phyloP scores from a whole-genome alignment of 768 basidiomycete species.

The Leucocoprinus leucothites region DNA sequence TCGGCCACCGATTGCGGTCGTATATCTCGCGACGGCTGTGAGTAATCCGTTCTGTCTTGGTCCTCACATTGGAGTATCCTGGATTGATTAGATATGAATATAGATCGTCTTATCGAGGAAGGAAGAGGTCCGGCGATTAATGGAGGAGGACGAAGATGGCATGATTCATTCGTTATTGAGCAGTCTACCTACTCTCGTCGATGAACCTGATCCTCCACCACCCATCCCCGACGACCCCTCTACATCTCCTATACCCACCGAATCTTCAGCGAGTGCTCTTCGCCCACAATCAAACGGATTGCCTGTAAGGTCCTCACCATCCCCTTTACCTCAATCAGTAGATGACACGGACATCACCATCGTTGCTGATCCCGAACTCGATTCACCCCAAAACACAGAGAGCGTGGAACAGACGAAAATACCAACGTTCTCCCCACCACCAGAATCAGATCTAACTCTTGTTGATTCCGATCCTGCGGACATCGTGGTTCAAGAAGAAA shows the following conservation, averaged over 20 bases:
- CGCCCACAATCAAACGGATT: background rate
- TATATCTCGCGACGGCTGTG: conserved; percentile 85
- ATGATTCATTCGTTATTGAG: conserved; percentile 78
- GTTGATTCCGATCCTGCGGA: background rate
- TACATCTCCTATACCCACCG: background rate
- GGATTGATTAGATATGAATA: too few species aligned
- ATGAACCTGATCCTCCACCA: conserved; percentile 24
- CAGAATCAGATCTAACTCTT: conserved; percentile 6
- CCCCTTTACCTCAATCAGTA: background rate
- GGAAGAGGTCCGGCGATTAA: conserved; percentile 56
- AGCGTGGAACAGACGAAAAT: background rate
- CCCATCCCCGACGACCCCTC: background rate
- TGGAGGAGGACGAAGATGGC: conserved; percentile 72
- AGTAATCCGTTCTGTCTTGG: conserved; percentile 25
- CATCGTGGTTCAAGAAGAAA: background rate
- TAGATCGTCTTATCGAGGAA: conserved; percentile 78
- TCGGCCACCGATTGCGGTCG: conserved; percentile 74
- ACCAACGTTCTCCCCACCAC: background rate
- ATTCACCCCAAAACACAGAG: background rate
- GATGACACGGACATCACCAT: background rate
- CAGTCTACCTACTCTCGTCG: conserved; percentile 56
- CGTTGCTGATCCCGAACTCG: background rate
- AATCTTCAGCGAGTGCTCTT: background rate
- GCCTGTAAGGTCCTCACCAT: background rate
- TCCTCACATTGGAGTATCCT: background rate